Base-by-base conservation (phyloP, 1,284 basidiomycete genomes). In the Ceratobasidium sp. region DNA sequence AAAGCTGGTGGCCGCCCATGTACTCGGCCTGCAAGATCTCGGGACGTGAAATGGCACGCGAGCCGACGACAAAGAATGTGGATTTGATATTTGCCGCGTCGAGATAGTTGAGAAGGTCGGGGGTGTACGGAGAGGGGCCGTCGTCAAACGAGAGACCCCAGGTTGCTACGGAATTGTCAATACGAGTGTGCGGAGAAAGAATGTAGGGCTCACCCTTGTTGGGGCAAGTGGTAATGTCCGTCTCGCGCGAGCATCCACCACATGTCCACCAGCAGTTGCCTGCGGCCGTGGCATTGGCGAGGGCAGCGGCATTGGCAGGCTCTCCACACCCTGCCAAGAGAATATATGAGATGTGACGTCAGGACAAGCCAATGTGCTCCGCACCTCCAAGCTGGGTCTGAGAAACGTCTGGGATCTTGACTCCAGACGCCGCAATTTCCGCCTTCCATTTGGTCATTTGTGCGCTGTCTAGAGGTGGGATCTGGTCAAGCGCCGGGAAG, bases 371-470 rank as follows among this genome's bases (percentile, higher is more conserved):
- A 47, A 42, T 25, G n/a, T 1, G n/a, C 5, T 13, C 32, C 56
- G 56, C 34, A 60, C 57, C 57, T n/a, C 57, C 57, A 17, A 32
- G 13, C 1, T 27, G 88, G 86, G 77, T 79, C 3, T 84, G 85
- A 27, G 79, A 60, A 47, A 91, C 77, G 73, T 87, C 76, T 7
- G 93, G 93, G 70, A 93, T 89, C 73, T 86, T 73, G 72, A 83
- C 82, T 8, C 89, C 90, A 5, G 58, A 70, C 31, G 55, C 53
- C n/a, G 57, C 54, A 71, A 71, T 29, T 92, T 93, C 88, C 73
- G 85, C 82, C 82, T 94, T 79, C 93, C 93, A 94, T 72, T 82
- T 74, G 70, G 84, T 75, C 17, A 94, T 91, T 73, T 92, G 82
- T 1, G 81, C 72, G n/a, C 86, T 85, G 74, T 78, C 72, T 55